phyloP scores from a whole-genome alignment of 352 stramenopile species.

The Phytopythium montanum region DNA sequence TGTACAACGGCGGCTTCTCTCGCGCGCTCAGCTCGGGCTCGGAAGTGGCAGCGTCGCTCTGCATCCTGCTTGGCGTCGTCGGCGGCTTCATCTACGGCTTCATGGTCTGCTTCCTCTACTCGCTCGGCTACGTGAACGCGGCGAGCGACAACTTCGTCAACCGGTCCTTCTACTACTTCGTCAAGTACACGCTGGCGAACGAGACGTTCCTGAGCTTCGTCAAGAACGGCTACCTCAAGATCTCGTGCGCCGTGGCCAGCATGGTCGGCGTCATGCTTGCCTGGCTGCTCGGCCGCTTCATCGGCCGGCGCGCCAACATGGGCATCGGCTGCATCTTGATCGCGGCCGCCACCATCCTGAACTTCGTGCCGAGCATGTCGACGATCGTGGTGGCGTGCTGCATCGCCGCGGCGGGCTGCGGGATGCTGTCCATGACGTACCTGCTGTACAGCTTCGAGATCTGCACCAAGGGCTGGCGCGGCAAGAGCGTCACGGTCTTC shows the following conservation, averaged over 20 bases:
- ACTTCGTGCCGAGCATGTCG: constrained; percentile 52
- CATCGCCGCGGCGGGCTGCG: constrained; percentile 49
- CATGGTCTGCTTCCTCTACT: constrained; percentile 62
- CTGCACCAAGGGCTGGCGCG: constrained; percentile 83
- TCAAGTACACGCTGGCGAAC: constrained; percentile 30
- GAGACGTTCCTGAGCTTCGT: constrained; percentile 42
- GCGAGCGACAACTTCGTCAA: constrained; percentile 72
- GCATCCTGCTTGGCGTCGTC: constrained; percentile 71
- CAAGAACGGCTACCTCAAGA: constrained; percentile 54
- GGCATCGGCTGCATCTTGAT: constrained; percentile 49
- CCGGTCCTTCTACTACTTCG: constrained; percentile 70
- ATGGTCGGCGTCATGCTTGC: constrained; percentile 48
- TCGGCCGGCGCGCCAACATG: constrained; percentile 64
- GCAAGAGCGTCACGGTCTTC: constrained; percentile 82
- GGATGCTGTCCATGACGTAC: constrained; percentile 74
- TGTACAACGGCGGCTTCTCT: constrained; percentile 87
- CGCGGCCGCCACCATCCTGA: constrained; percentile 41
- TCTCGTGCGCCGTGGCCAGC: constrained; percentile 41
- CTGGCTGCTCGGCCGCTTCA: constrained; percentile 47
- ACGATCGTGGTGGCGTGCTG: constrained; percentile 51
- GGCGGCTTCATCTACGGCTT: constrained; percentile 78
- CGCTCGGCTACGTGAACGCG: constrained; percentile 74
- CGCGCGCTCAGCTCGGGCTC: constrained; percentile 69
- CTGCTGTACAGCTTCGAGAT: constrained; percentile 84
- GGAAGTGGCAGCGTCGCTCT: constrained; percentile 78